These are phyloP conservation scores for Colletotrichum sojae DNA, from an alignment of 2,329 filamentous ascomycete genomes.

Conservation along the genomic window DNA sequence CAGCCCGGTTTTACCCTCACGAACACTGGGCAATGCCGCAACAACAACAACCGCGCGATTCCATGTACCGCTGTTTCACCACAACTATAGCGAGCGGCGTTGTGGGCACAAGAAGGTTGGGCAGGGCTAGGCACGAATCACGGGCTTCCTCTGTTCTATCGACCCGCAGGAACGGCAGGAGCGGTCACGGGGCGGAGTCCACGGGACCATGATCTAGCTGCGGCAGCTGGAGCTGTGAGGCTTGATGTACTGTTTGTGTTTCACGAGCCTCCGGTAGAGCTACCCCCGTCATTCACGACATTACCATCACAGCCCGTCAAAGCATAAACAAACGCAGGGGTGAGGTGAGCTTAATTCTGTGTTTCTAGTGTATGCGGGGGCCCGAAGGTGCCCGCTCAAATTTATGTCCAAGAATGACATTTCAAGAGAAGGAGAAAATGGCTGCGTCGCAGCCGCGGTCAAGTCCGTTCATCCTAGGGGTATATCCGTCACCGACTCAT, in stretches of 20 bases:
- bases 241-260: too few species aligned
- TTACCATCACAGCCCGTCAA: neutral
- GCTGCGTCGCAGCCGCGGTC: constrained; percentile 20
- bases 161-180: too few species aligned
- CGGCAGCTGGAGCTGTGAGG: too few species aligned
- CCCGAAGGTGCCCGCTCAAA: neutral
- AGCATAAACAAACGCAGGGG: neutral
- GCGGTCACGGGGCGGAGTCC: too few species aligned
- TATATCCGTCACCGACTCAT: constrained; percentile 37
- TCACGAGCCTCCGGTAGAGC: too few species aligned
- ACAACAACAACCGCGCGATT: neutral
- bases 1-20: neutral
- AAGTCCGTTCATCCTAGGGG: constrained; percentile 24
- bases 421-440: constrained; percentile 2
- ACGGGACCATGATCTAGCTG: too few species aligned
- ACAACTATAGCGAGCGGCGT: neutral
- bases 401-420: constrained; percentile 1
- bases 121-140: neutral
- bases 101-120: neutral
- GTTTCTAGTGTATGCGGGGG: neutral
- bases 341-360: neutral
- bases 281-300: too few species aligned
- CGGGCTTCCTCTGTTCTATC: too few species aligned
- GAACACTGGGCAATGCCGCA: constrained; percentile 8
- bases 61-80: neutral